Evolutionary conservation across 2,329 filamentous ascomycete species (phyloP).

Genomic region (Pyrenophora teres): DNA sequence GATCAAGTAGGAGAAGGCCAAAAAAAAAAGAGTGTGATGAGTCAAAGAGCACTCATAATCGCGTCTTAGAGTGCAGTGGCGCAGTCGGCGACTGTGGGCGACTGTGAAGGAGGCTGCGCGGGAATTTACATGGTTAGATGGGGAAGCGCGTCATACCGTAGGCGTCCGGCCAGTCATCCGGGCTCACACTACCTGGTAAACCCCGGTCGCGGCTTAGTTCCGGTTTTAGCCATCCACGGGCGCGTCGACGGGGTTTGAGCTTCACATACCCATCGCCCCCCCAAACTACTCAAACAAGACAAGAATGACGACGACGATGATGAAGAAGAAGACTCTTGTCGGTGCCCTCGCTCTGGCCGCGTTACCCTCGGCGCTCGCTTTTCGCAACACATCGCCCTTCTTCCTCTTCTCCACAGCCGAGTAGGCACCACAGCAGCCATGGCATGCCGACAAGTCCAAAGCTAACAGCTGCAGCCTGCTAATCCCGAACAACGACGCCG

Average conservation of each 20-base stretch:
- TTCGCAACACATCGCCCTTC: conserved; percentile 87
- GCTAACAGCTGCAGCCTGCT: conserved; percentile 39
- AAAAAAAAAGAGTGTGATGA: conserved; percentile 19
- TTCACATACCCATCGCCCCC: conserved; percentile 13
- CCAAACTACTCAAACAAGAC: conserved; percentile 14
- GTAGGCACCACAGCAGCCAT: conserved; percentile 58
- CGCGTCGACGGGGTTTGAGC: conserved; percentile 8
- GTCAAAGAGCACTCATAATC: conserved; percentile 15
- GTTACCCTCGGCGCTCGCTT: conserved; percentile 68
- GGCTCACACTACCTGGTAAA: neutral
- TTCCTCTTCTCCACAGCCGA: conserved; percentile 81
- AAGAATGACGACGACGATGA: conserved; percentile 32
- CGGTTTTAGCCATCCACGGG: conserved; percentile 5
- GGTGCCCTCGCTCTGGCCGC: conserved; percentile 56
- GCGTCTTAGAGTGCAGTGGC: conserved; percentile 10
- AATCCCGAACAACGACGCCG: conserved; percentile 29
- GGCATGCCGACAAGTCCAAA: conserved; percentile 14
- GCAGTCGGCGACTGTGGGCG: conserved; percentile 9
- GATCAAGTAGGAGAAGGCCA: conserved; percentile 22
- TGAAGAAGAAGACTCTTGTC: conserved; percentile 48
- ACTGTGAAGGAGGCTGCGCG: conserved; percentile 5
- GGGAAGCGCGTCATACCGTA: conserved; percentile 33
- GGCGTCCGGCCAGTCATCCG: conserved; percentile 10
- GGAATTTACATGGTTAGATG: conserved; percentile 23
- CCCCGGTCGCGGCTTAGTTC: conserved; percentile 6